Percentiles rank a stretch among this genome's conserved stretches.
Evolutionary conservation across 1,284 basidiomycete species (phyloP).

Genomic region (Microbotryomycetes sp.): DNA sequence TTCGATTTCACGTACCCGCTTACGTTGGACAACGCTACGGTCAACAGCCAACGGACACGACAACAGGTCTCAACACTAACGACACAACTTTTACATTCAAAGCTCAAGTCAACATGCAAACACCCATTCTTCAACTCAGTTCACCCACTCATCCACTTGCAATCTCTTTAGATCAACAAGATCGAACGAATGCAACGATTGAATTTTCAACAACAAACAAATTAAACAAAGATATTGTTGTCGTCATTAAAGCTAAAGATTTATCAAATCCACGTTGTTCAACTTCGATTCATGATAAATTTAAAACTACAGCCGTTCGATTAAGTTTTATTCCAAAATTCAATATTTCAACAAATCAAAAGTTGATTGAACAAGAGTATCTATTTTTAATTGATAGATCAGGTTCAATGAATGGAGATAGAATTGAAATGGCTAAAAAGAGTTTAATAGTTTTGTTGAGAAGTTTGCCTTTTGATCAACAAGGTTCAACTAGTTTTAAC

Average conservation of each 20-base stretch:
- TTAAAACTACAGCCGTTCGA: slow-evolving; percentile 3
- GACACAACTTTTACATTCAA: neutral
- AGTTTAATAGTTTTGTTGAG: slow-evolving; percentile 29
- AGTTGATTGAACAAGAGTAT: slow-evolving; percentile 26
- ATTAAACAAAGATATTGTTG: slow-evolving; percentile 32
- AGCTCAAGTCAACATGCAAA: slow-evolving; percentile 4
- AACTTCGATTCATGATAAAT: slow-evolving; percentile 25
- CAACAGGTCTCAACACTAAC: neutral
- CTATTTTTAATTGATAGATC: slow-evolving; percentile 37
- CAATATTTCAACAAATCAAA: slow-evolving; percentile 7
- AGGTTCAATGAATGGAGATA: slow-evolving; percentile 28
- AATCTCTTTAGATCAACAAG: slow-evolving; percentile 10
- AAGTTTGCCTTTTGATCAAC: slow-evolving; percentile 31
- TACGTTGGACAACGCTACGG: slow-evolving; percentile 17
- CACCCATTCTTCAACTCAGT: slow-evolving; percentile 10
- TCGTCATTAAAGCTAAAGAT: slow-evolving; percentile 26
- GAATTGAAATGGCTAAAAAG: slow-evolving; percentile 25
- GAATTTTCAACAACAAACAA: neutral
- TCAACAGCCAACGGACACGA: neutral
- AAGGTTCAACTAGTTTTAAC: slow-evolving; percentile 32
- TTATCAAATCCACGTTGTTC: slow-evolving; percentile 30
- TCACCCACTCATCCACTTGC: slow-evolving; percentile 25
- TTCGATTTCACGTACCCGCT: slow-evolving; percentile 19
- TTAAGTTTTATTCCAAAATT: slow-evolving; percentile 24
- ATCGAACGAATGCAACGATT: slow-evolving; percentile 9